Evolutionary conservation across 1,284 basidiomycete species (phyloP), one percentile per base, ranked within the genome.

Genomic region (Rhizoctonia solani): DNA sequence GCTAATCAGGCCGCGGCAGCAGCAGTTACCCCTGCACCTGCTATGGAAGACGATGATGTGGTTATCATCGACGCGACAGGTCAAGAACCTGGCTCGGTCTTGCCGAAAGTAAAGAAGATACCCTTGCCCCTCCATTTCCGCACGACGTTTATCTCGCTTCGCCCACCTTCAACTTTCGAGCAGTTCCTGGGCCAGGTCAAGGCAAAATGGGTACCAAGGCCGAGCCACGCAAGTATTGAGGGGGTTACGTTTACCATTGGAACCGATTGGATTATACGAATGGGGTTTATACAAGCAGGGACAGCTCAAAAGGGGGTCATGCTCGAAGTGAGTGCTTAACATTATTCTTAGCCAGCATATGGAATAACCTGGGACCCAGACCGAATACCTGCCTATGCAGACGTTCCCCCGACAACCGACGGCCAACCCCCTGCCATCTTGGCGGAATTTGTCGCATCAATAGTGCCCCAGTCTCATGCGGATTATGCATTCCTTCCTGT

Each of bases 151-250:
- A 54, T 54, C n/a, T 66, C 61, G n/a, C 61, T 66, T 27, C 53
- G 54, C 21, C 61, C 61, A 9, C 50, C 61, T 42, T 37, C 50
- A n/a, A 54, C 29, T 3, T 54, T 66, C 44, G 61, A 66, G 19
- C 61, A 66, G 19, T 66, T 66, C 30, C 50, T 66, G 5, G 61
- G 61, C 9, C 61, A 66, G 30, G 61, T 66, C 61, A 66, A 66
- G 61, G 49, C 61, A 5, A 66, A 66, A 25, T 66, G 61, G 61
- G 50, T 39, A 6, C n/a, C 61, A n/a, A 53, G 61, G 14, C 61
- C 61, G 16, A 54, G 19, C 30, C 29, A 49, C 5, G 61, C 61
- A 3, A 32, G 46, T 2, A 44, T 66, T 21, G 61, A 66, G 11
- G 61, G 61, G 23, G 16, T 66, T 11, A 66, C 61, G 27, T 66